Evolutionary conservation across 2,329 filamentous ascomycete genomes (phyloP).

Genomic region (Lasiodiplodia theobromae): DNA sequence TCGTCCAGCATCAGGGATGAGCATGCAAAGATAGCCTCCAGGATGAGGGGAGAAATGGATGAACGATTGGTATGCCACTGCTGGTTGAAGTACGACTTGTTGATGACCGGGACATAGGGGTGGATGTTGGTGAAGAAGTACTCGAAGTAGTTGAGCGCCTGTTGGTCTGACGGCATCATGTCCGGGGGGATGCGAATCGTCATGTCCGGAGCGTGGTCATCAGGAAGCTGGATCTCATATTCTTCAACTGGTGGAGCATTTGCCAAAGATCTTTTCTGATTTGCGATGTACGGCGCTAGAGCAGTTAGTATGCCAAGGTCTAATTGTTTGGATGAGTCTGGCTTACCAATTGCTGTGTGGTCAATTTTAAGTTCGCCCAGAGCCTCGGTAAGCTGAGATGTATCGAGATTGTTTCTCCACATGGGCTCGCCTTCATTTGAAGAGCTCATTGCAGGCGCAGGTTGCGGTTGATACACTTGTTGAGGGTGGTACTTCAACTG

Average conservation of each 20-base stretch:
- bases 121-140: constrained; percentile 92
- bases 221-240: constrained; percentile 73
- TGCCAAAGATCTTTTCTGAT: constrained; percentile 63
- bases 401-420: constrained; percentile 51
- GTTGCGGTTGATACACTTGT: constrained; percentile 42
- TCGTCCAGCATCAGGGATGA: constrained; percentile 84
- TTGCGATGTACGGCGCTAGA: constrained; percentile 82
- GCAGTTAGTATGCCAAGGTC: constrained; percentile 32
- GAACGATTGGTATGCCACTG: constrained; percentile 86
- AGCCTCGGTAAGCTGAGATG: constrained; percentile 76
- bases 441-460: constrained; percentile 41
- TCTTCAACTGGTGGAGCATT: constrained; percentile 74
- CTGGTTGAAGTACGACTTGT: constrained; percentile 81
- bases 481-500: constrained; percentile 44
- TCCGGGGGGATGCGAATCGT: constrained; percentile 89
- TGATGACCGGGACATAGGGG: constrained; percentile 89
- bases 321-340: constrained; percentile 25
- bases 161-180: constrained; percentile 88
- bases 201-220: constrained; percentile 71
- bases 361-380: constrained; percentile 88
- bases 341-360: constrained; percentile 81
- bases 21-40: constrained; percentile 92
- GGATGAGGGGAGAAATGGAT: constrained; percentile 85
- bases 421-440: constrained; percentile 58
- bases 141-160: constrained; percentile 82